A percentile compares a stretch with the other conserved stretches of the same genome.
phyloP scores from a whole-genome alignment of 2,329 filamentous ascomycete species.

The Phyllosticta citrichinensis region DNA sequence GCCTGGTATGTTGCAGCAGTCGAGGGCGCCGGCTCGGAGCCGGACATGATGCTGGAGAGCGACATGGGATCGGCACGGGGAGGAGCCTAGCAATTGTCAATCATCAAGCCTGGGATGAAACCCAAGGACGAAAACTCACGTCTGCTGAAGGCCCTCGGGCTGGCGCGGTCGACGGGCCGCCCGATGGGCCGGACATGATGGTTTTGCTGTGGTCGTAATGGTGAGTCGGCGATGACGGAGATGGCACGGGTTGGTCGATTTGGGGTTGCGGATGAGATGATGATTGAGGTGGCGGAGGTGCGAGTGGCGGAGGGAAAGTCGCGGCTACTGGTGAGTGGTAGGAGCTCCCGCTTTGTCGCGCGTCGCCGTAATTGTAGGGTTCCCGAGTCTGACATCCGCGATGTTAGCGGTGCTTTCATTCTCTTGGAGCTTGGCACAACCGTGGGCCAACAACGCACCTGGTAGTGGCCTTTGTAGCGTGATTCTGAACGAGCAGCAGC shows the following conservation, averaged over 20 bases:
- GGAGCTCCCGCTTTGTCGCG: constrained; percentile 22
- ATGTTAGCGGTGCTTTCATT: constrained; percentile 2
- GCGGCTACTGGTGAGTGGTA: constrained; percentile 28
- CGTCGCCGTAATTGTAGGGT: constrained; percentile 24
- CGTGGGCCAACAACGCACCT: constrained; percentile 16
- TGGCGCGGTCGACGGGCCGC: constrained; percentile 21
- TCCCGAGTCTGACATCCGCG: constrained; percentile 21
- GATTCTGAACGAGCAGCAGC: constrained; percentile 20
- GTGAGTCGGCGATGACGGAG: constrained; percentile 27
- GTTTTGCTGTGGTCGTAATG: constrained; percentile 17
- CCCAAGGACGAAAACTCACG: constrained; percentile 15
- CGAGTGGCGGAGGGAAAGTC: constrained; percentile 24
- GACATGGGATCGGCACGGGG: constrained; percentile 83
- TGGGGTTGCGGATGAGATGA: constrained; percentile 21
- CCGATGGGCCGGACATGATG: constrained; percentile 24
- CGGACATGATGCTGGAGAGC: constrained; percentile 88
- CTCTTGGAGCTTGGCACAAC: constrained; percentile 13
- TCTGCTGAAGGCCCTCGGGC: constrained; percentile 25
- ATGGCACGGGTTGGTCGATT: constrained; percentile 28
- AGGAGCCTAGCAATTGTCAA: constrained; percentile 46
- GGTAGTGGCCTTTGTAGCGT: constrained; percentile 25
- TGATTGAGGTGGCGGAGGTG: constrained; percentile 29
- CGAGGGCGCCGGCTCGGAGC: constrained; percentile 53
- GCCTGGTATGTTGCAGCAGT: constrained; percentile 19
- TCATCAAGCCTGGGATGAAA: constrained; percentile 16